Conservation (phyloP, 495 filamentous ascomycete genomes). For the Pyronema domesticum region DNA sequence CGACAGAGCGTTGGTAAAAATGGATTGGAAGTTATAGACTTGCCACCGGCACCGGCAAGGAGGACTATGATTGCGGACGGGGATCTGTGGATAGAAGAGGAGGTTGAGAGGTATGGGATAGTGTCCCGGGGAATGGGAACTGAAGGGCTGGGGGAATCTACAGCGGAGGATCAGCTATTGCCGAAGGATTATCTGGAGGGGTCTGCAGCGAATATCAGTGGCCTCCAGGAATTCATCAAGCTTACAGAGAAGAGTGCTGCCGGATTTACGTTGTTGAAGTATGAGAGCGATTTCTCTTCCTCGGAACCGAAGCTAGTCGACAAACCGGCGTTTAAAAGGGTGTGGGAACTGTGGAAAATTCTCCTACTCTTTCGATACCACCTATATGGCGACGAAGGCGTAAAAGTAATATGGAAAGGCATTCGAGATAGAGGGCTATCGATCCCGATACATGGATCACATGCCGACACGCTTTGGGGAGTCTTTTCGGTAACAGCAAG, state of each 20-base stretch:
- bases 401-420: conserved; percentile 16
- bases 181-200: no score
- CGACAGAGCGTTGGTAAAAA: no score
- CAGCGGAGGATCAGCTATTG: no score
- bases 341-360: conserved; percentile 13
- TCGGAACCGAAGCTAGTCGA: conserved; percentile 13
- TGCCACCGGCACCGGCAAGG: no score
- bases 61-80: no score
- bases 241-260: background rate
- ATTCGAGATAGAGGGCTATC: conserved; percentile 13
- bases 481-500: conserved; percentile 12
- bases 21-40: no score
- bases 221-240: background rate
- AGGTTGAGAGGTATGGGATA: no score
- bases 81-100: no score
- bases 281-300: conserved; percentile 11
- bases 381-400: conserved; percentile 13
- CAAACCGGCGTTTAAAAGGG: conserved; percentile 2
- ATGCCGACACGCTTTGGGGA: conserved; percentile 13
- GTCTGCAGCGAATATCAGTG: no score
- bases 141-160: no score
- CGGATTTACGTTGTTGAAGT: conserved; percentile 6
- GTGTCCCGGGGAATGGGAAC: no score
- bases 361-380: conserved; percentile 14
- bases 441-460: conserved; percentile 9